These are phyloP conservation scores for Trichophyton mentagrophytes DNA, from an alignment of 2,329 filamentous ascomycete genomes.

Conservation along the genomic window DNA sequence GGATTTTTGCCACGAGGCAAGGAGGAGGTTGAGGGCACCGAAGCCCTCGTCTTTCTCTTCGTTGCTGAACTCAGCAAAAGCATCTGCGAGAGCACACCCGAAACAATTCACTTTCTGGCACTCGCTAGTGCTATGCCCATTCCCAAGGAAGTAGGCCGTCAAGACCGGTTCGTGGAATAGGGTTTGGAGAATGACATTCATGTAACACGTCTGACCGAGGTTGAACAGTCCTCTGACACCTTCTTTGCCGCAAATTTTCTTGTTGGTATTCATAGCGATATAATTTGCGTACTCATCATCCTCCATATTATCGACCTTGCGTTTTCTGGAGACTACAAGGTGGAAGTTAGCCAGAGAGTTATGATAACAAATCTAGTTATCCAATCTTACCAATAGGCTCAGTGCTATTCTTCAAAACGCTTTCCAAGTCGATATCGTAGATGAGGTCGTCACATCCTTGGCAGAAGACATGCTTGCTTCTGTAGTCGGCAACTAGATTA, in stretches of 20 bases:
- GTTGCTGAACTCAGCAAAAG: constrained; percentile 52
- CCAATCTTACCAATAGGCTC: neutral
- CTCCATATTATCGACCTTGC: constrained; percentile 21
- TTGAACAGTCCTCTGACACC: constrained; percentile 91
- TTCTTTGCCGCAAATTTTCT: constrained; percentile 70
- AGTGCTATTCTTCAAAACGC: constrained; percentile 18
- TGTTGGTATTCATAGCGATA: constrained; percentile 63
- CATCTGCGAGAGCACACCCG: constrained; percentile 49
- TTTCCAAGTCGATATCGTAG: constrained; percentile 31
- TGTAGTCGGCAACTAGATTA: constrained; percentile 28
- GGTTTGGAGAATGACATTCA: constrained; percentile 89
- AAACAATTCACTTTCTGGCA: constrained; percentile 51
- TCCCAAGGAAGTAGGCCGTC: constrained; percentile 80
- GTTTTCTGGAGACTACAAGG: constrained; percentile 21
- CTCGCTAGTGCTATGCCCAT: constrained; percentile 68
- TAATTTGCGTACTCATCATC: constrained; percentile 57
- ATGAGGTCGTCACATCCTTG: constrained; percentile 30
- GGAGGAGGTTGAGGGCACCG: constrained; percentile 76
- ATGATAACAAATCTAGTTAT: neutral
- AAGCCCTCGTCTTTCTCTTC: constrained; percentile 65
- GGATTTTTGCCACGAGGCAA: constrained; percentile 63
- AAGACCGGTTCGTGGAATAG: constrained; percentile 88
- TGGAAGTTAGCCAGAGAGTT: neutral
- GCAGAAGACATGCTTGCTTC: constrained; percentile 29
- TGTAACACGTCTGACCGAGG: constrained; percentile 96